phyloP scores from a whole-genome alignment of 306 rosid genomes.

The Inga leiocalycina region DNA sequence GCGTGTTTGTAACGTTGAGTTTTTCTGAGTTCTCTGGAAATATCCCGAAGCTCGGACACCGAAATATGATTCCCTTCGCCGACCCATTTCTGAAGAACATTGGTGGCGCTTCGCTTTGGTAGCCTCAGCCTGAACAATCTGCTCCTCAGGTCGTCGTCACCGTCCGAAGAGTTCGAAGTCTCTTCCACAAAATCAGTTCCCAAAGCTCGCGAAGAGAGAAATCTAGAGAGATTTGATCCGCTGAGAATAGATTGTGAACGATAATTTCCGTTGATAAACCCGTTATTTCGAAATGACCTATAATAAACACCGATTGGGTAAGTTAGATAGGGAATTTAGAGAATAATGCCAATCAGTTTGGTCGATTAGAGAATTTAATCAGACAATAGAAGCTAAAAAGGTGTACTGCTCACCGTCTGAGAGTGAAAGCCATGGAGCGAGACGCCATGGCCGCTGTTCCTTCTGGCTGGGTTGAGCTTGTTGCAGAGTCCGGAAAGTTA shows the following conservation, averaged over 20 bases:
- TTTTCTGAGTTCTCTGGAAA: constrained; percentile 78
- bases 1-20: constrained; percentile 91
- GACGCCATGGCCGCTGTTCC: not conserved
- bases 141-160: constrained; percentile 71
- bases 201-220: constrained; percentile 53
- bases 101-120: constrained; percentile 85
- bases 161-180: constrained; percentile 32
- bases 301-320: constrained; percentile 5
- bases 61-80: constrained; percentile 69
- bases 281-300: constrained; percentile 41
- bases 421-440: not conserved
- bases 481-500: not conserved
- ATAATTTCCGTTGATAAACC: constrained; percentile 21
- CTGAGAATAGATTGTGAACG: constrained; percentile 25
- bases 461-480: not conserved
- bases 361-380: constrained; percentile 14
- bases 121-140: constrained; percentile 73
- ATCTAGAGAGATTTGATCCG: constrained; percentile 38
- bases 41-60: constrained; percentile 66
- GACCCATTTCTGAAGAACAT: constrained; percentile 76
- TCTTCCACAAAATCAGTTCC: constrained; percentile 51
- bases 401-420: constrained; percentile 41
- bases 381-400: not conserved
- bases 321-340: not conserved
- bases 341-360: not conserved